Evolutionary conservation across 2,329 filamentous ascomycete genomes (phyloP).

Genomic region (Hypoxylon sp.): DNA sequence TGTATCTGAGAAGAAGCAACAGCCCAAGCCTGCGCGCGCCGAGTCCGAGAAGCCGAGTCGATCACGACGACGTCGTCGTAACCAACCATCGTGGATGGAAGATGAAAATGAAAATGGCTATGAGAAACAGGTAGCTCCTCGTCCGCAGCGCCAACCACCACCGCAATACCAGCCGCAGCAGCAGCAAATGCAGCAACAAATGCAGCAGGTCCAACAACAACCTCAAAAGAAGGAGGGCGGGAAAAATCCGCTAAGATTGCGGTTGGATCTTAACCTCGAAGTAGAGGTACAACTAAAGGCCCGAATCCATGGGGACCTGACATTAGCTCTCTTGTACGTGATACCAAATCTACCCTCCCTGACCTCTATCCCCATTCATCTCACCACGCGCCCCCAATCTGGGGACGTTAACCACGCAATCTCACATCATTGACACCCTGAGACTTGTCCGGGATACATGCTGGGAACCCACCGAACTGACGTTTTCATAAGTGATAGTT

Average conservation of each 20-base stretch:
- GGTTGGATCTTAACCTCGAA: constrained; percentile 84
- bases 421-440: constrained; percentile 4
- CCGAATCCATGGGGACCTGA: constrained; percentile 86
- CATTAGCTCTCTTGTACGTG: constrained; percentile 75
- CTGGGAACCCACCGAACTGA: constrained; percentile 34
- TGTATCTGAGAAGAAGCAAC: constrained; percentile 45
- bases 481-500: constrained; percentile 39
- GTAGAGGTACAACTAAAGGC: constrained; percentile 89
- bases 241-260: constrained; percentile 77
- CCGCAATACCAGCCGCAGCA: constrained; percentile 45
- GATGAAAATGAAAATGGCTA: constrained; percentile 50
- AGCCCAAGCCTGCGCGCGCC: constrained; percentile 44
- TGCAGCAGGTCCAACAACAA: constrained; percentile 47
- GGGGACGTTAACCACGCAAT: constrained; percentile 3
- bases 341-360: constrained; percentile 11
- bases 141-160: constrained; percentile 40
- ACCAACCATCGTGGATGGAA: constrained; percentile 52
- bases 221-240: constrained; percentile 57
- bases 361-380: not conserved
- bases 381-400: constrained; percentile 7
- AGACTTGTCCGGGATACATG: constrained; percentile 16
- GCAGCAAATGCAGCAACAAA: constrained; percentile 44
- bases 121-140: constrained; percentile 52
- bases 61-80: constrained; percentile 51
- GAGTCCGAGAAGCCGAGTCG: constrained; percentile 51